Percentiles rank a stretch among this genome's conserved stretches.
Conservation (phyloP, 2,329 filamentous ascomycete genomes). For the Penicillium hesseltinei region DNA sequence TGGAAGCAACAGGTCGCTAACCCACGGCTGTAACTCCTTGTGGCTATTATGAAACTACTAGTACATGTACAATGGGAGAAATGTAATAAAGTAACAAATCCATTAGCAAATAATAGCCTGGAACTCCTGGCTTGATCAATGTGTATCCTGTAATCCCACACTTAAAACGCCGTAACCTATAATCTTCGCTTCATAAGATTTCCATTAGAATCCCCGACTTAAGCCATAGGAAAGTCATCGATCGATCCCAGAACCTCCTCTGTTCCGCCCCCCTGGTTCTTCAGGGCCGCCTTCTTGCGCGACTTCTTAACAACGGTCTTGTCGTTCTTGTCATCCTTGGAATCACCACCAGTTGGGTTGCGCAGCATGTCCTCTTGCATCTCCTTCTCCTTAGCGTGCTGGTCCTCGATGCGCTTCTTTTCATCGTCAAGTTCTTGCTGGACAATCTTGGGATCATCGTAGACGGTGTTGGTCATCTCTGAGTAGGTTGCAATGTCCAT, state of each 20-base stretch:
- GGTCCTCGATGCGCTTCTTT: constrained; percentile 47
- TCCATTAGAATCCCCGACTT: neutral
- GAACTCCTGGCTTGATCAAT: neutral
- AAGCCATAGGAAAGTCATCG: constrained; percentile 30
- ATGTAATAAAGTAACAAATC: neutral
- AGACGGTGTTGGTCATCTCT: constrained; percentile 46
- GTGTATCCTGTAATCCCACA: constrained; percentile 8
- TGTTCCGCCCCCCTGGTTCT: constrained; percentile 34
- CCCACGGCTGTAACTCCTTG: neutral
- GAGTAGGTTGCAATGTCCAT: constrained; percentile 47
- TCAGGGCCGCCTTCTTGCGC: constrained; percentile 32
- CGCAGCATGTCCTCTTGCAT: constrained; percentile 45
- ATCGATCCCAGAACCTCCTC: constrained; percentile 43
- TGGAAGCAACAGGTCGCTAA: neutral
- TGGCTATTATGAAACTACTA: neutral
- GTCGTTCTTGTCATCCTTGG: constrained; percentile 34
- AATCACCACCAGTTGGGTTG: constrained; percentile 39
- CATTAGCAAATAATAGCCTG: constrained; percentile 3
- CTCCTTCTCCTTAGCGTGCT: constrained; percentile 46
- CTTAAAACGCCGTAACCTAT: constrained; percentile 8
- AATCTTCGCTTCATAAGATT: neutral
- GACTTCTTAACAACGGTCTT: constrained; percentile 29
- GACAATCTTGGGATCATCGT: constrained; percentile 42
- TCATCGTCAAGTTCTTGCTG: constrained; percentile 46
- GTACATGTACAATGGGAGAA: neutral